A percentile compares a stretch with the other conserved stretches of the same genome.
Conservation (phyloP, 768 basidiomycete species). For the Suillus luteus region DNA sequence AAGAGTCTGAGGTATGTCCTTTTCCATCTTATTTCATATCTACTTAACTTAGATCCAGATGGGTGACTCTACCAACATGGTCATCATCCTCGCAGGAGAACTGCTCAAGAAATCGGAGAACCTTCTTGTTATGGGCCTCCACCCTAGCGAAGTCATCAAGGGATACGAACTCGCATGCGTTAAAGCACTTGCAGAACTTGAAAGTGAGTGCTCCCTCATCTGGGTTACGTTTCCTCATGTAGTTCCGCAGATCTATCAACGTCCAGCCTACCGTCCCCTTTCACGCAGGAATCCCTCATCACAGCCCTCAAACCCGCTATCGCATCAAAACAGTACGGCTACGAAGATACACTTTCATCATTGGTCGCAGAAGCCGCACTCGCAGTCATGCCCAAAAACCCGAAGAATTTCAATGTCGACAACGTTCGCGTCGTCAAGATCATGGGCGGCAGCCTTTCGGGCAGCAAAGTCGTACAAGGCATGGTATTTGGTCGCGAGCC, state of each 20-base stretch:
- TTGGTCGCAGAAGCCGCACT: conserved; percentile 94
- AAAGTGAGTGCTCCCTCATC: conserved; percentile 60
- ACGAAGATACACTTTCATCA: conserved; percentile 76
- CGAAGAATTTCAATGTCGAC: conserved; percentile 95
- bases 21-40: conserved; percentile 4
- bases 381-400: conserved; percentile 86
- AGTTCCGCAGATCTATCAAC: conserved; percentile 61
- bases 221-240: conserved; percentile 15
- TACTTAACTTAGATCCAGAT: conserved; percentile 53
- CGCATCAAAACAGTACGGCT: conserved; percentile 96
- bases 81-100: conserved; percentile 94
- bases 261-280: conserved; percentile 67
- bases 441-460: conserved; percentile 87
- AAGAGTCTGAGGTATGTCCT: conserved; percentile 81
- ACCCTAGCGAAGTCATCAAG: conserved; percentile 93
- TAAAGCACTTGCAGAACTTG: conserved; percentile 85
- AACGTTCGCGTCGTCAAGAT: conserved; percentile 99
- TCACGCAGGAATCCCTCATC: conserved; percentile 67
- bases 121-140: conserved; percentile 93
- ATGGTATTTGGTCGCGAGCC: conserved; percentile 99
- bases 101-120: conserved; percentile 91
- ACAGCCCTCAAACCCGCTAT: conserved; percentile 87
- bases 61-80: conserved; percentile 96
- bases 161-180: conserved; percentile 91
- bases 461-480: conserved; percentile 88